Percentiles rank a stretch among this genome's conserved stretches.
Conservation (phyloP, 2,329 filamentous ascomycete genomes). For the Arthrobotrys musiformis region DNA sequence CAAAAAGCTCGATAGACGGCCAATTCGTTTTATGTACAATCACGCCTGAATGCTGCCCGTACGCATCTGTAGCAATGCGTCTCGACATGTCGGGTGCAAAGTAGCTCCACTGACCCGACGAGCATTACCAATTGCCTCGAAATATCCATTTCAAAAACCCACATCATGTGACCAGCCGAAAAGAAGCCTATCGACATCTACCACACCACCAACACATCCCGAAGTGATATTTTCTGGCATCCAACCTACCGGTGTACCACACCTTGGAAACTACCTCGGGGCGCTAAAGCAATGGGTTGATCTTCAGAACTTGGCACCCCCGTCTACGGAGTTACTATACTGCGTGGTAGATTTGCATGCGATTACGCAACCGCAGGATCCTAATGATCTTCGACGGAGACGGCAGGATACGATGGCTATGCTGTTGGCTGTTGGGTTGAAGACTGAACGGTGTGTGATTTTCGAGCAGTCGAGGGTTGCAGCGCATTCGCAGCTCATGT, state of each 20-base stretch:
- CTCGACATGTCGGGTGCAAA: constrained; percentile 31
- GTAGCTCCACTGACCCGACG: neutral
- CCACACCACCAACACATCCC: constrained; percentile 36
- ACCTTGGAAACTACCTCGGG: constrained; percentile 94
- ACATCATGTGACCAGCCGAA: constrained; percentile 52
- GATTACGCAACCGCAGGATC: constrained; percentile 80
- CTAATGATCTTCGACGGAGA: constrained; percentile 71
- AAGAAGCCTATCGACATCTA: constrained; percentile 57
- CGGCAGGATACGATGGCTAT: constrained; percentile 81
- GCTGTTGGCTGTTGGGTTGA: constrained; percentile 83
- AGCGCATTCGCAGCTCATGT: constrained; percentile 91
- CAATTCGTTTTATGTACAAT: neutral
- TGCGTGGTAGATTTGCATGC: constrained; percentile 95
- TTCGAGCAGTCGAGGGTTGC: constrained; percentile 68
- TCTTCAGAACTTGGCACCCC: constrained; percentile 74
- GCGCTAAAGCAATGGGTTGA: constrained; percentile 86
- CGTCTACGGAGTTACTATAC: constrained; percentile 74
- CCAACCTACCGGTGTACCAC: constrained; percentile 92
- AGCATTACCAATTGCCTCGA: neutral
- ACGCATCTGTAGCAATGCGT: constrained; percentile 41
- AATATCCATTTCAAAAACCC: constrained; percentile 2
- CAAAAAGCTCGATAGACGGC: neutral
- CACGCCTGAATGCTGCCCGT: constrained; percentile 33
- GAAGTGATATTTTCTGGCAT: constrained; percentile 89
- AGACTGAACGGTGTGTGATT: constrained; percentile 78